Conservation (phyloP, 2,329 filamentous ascomycete species). For the Exserohilum rostratum region DNA sequence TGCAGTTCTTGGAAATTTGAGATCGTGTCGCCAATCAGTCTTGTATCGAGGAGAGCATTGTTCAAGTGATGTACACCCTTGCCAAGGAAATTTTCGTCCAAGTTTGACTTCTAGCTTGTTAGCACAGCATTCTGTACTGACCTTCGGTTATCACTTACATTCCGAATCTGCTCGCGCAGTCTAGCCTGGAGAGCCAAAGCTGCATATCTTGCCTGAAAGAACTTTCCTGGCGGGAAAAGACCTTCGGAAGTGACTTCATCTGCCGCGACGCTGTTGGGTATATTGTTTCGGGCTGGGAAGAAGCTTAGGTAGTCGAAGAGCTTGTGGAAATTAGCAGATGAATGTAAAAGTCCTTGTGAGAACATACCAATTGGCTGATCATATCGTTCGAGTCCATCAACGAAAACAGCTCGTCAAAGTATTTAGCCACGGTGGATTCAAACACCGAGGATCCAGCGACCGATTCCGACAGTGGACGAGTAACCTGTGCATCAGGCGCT, state of each 20-base stretch:
- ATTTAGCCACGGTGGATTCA: slow-evolving; percentile 78
- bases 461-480: slow-evolving; percentile 24
- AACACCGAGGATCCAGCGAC: slow-evolving; percentile 57
- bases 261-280: slow-evolving; percentile 35
- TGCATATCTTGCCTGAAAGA: slow-evolving; percentile 45
- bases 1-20: slow-evolving; percentile 29
- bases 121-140: slow-evolving; percentile 9
- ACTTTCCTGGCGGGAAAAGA: slow-evolving; percentile 45
- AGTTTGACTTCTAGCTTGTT: slow-evolving; percentile 27
- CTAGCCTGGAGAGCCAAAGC: slow-evolving; percentile 37
- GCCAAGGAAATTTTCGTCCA: slow-evolving; percentile 41
- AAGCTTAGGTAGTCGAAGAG: slow-evolving; percentile 44
- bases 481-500: slow-evolving; percentile 34
- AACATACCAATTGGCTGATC: slow-evolving; percentile 38
- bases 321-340: slow-evolving; percentile 25
- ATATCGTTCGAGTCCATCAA: slow-evolving; percentile 75
- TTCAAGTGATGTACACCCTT: slow-evolving; percentile 41
- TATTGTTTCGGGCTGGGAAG: slow-evolving; percentile 39
- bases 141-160: slow-evolving; percentile 23
- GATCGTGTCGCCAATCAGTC: slow-evolving; percentile 30
- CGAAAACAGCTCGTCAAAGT: slow-evolving; percentile 83
- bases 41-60: slow-evolving; percentile 36
- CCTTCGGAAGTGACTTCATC: slow-evolving; percentile 27
- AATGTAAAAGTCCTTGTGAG: neutral
- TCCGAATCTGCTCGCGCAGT: slow-evolving; percentile 41